Conservation (phyloP, 345 rosid species). For the Lenwebbia sp. region DNA sequence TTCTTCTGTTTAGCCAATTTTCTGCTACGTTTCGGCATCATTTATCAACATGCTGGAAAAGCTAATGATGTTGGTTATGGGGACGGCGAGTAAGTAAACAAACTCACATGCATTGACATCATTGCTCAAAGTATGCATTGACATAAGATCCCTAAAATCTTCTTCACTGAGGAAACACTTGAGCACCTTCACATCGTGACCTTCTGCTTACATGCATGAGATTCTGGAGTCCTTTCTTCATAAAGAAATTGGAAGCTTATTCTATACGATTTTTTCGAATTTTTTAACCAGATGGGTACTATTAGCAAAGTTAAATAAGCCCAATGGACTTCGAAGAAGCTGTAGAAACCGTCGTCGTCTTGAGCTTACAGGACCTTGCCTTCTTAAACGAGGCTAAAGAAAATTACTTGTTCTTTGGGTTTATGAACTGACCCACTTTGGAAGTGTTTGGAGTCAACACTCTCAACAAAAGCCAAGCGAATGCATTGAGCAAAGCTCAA, state of each 20-base stretch:
- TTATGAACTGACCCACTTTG: not conserved
- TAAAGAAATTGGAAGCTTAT: not conserved
- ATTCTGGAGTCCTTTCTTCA: not conserved
- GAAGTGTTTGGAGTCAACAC: not conserved
- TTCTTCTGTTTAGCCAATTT: no score
- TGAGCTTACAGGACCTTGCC: not conserved
- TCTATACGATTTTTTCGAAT: not conserved
- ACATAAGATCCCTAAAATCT: not conserved
- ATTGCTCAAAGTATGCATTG: not conserved
- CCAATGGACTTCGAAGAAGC: not conserved
- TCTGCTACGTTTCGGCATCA: no score
- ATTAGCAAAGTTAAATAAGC: not conserved
- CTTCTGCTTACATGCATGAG: not conserved
- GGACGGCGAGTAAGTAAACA: not conserved
- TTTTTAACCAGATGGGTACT: not conserved
- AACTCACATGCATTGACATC: not conserved
- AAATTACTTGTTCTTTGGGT: not conserved
- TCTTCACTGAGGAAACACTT: not conserved
- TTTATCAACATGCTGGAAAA: not conserved
- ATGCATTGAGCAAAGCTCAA: no score
- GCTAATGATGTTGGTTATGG: not conserved
- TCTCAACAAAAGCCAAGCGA: not conserved
- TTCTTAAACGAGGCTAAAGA: not conserved
- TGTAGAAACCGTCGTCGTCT: not conserved
- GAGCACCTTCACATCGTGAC: not conserved